Evolutionary conservation across 768 basidiomycete genomes (phyloP), one percentile per base, ranked within the genome.

Genomic region (Sporobolomyces phaffii): DNA sequence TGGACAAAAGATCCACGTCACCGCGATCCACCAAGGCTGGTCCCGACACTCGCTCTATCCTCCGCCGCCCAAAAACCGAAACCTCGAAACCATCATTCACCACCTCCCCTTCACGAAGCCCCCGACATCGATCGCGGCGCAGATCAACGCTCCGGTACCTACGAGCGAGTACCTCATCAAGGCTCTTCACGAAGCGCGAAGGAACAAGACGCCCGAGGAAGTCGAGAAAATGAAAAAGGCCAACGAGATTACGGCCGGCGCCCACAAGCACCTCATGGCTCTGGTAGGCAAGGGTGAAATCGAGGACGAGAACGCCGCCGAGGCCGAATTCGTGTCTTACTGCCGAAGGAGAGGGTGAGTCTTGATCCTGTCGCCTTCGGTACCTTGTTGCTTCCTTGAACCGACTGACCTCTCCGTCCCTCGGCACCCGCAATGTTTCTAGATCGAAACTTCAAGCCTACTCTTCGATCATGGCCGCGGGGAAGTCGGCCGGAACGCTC

Each of bases 291-390:
- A 75, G 73, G 96, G 93, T 88, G 80, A 90, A 49, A 89, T 97
- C 20, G 85, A 89, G 79, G 89, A 88, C 72, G 94, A 98, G 78
- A 87, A 86, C 0, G 93, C 96, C 76, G 94, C 91, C 0, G 93
- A 94, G 76, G 94, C 92, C 0, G 82, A 93, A 11, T 98, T 97
- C 69, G 88, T 91, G 0, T 90, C 92, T 3, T 87, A 87, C 1
- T 96, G 92, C 78, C 81, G 91, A 56, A 81, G 90, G 63, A 87
- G 90, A 78, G 91, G 90, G 90, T 92, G 58, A 71, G 85, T 77
- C 24, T 10, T 31, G 17, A 34, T 31, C 38, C 43, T 50, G 43
- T 33, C 17, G 15, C 38, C 18, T 50, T n/a, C 57, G 7, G 7
- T 1, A 3, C 10, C 3, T 10, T 17, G 22, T 40, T 15, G 5